Base-by-base conservation (phyloP, 768 basidiomycete genomes). In the Amanita subjunquillea region DNA sequence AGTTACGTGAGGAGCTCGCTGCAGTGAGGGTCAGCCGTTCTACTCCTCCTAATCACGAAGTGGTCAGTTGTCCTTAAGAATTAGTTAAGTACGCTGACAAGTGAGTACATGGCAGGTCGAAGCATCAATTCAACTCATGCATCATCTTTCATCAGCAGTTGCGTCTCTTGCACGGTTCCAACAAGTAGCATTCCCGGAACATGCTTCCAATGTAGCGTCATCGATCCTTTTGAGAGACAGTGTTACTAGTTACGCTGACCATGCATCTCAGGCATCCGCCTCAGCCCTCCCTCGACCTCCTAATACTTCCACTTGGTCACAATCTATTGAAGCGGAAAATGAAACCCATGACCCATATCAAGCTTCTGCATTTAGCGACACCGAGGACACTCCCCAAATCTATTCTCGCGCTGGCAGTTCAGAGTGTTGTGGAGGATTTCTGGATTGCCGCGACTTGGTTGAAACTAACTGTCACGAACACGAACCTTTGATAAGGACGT, bases 111-210 rank as follows among this genome's bases (percentile, higher is more conserved):
- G 17, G 1, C 17, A 82, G 80, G 71, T 67, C n/a, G 68, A 74
- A 49, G 75, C 74, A 13, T 78, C 80, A 12, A 64, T 72, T 47
- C 77, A 80, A 39, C 64, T 82, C 25, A 66, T 78, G 69, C 71
- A 74, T 20, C 67, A 72, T 53, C 69, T 83, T 38, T 63, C 71
- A 3, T 62, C 68, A 27, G 72, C 76, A 2, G 71, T 73, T 6
- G 66, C 68, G n/a, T 76, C 78, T n/a, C 60, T 83, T 36, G 62
- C 70, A 40, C 76, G 70, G 50, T 83, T 82, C 57, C 78, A 80
- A 48, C 69, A 73, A 52, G 57, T 78, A 36, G 69, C 71, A 1
- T 75, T 75, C 55, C 52, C 71, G 39, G 61, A 69, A 54, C 60
- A 64, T 20, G 62, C 64, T 25, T 56, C 61, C 6, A 61, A 60